Evolutionary conservation across 208 protist genomes (phyloP), one percentile per base, ranked within the genome.

Genomic region (Trypanosoma caninum): DNA sequence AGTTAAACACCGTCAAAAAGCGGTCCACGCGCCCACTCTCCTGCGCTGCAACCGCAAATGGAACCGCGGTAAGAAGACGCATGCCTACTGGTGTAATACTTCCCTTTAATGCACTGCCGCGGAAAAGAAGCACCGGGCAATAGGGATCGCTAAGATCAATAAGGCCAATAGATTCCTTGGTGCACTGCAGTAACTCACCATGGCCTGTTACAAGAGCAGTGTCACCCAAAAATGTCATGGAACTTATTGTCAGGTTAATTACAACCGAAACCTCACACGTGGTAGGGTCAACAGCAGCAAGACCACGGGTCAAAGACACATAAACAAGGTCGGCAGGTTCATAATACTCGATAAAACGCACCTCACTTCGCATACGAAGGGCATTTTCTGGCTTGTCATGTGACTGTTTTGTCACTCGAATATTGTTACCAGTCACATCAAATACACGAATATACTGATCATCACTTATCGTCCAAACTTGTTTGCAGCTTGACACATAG

Each of bases 381-480:
- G 74, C 56, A 56, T 94, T 94, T 64, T 82, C 72, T n/a, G 72
- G 57, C 41, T 78, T 79, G 45, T 80, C 72, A 56, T 48, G 58
- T 11, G 74, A 63, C 25, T 73, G 59, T 4, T 68, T 69, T 33
- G 37, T 42, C 38, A 83, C 55, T 9, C 55, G 52, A 8, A 81
- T 83, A 64, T 93, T 91, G 44, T 89, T 78, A 25, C 89, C 89
- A 40, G 70, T 65, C 11, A 65, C 67, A 28, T 93, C 85, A 72
- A 84, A 95, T 2, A 95, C 75, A 28, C 84, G 84, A 81, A 95
- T 91, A 46, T 77, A 67, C 28, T 68, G 64, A 63, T 95, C 89
- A 40, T 77, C 80, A n/a, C 83, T 80, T 7, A 91, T 86, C 20
- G 78, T 79, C 72, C 87, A 95, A 4, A 95, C 79, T 56, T 86